phyloP scores from a whole-genome alignment of 495 filamentous ascomycete genomes.

The Aspergillus panamensis region DNA sequence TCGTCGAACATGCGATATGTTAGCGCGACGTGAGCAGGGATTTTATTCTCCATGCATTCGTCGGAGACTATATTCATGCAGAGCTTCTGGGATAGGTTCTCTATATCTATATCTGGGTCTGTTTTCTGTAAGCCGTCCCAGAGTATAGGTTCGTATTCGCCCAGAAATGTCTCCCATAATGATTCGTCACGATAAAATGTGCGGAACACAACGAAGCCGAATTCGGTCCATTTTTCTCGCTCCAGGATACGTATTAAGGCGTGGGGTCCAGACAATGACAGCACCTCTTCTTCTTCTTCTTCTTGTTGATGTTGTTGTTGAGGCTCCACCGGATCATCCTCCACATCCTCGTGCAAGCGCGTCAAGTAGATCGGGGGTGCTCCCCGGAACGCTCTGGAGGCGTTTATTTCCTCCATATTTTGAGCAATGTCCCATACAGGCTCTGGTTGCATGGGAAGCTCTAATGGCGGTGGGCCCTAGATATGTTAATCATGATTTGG shows the following conservation, averaged over 20 bases:
- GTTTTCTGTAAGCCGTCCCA: neutral
- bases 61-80: constrained; percentile 8
- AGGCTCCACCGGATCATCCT: no score
- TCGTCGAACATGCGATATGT: constrained; percentile 5
- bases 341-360: neutral
- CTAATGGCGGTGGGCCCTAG: no score
- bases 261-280: neutral
- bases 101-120: neutral
- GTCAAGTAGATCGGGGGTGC: neutral
- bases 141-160: neutral
- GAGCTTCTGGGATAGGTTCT: neutral
- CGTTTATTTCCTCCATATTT: neutral
- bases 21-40: constrained; percentile 6
- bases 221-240: neutral
- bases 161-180: constrained; percentile 2
- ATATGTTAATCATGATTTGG: no score
- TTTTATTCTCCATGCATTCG: constrained; percentile 10
- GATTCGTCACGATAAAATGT: constrained; percentile 6
- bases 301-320: neutral
- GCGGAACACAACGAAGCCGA: constrained; percentile 7
- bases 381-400: neutral
- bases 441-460: no score
- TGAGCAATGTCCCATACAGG: neutral
- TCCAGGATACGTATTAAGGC: neutral
- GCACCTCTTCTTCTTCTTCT: no score